Evolutionary conservation across 768 basidiomycete species (phyloP), one percentile per base, ranked within the genome.

Genomic region (Mrakia frigida): DNA sequence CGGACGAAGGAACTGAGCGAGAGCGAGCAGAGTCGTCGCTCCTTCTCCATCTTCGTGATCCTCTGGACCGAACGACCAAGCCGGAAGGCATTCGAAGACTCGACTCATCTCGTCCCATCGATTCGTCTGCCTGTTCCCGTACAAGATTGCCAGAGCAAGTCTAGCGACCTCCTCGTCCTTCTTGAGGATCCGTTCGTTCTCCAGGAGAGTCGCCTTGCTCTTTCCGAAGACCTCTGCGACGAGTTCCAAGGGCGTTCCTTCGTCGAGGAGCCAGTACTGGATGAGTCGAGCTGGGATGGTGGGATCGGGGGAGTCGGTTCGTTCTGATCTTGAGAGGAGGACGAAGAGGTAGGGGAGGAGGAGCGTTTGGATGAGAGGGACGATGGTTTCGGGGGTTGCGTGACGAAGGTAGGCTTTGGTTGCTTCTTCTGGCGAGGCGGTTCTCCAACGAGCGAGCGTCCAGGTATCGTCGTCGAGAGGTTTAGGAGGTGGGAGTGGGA

Each of bases 1-100:
- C 0, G 93, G 94, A 9, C 87, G 85, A 14, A 96, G 89, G 79
- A 91, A 94, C 7, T 88, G 85, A 10, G 91, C 91, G 35, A 98
- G 88, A 10, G 93, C 93, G 25, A 87, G 82, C 46, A 96, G 86
- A 0, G 93, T 95, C 9, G 90, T 90, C 72, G 94, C 90, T n/a
- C 89, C 90, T 70, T 89, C 89, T 77, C 93, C 93, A 69, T 86
- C 88, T 76, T 91, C 87, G 59, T 87, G 86, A 67, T 90, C 88
- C 56, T 72, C 87, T 59, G 82, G 82, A 5, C 85, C 78, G 11
- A 83, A 78, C 60, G 89, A 90, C 93, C 95, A 97, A 4, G 90
- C 96, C 0, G 96, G 96, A 43, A 98, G 86, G 81, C 95, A 99
- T 82, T 99, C 96, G 82, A 99, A 98, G 70, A 99, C 92, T 43